Evolutionary conservation across 768 basidiomycete species (phyloP).

Genomic region (Pholiota microspora): DNA sequence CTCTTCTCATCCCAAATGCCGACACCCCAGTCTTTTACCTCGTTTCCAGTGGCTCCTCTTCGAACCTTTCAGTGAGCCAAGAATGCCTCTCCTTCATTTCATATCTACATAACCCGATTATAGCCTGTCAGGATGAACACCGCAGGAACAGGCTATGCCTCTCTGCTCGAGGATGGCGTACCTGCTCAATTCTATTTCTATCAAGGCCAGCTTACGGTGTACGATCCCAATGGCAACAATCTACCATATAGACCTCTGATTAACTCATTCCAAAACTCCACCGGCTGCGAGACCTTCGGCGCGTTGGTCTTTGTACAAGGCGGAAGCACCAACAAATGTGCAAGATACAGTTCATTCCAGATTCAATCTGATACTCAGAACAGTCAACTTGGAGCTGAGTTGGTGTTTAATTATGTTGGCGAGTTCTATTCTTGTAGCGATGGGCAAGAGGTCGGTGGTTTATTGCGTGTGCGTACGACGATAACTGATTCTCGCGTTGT

Average conservation of each 20-base stretch:
- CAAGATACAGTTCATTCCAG: slow-evolving; percentile 23
- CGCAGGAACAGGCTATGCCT: slow-evolving; percentile 20
- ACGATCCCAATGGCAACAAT: slow-evolving; percentile 17
- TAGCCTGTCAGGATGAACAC: slow-evolving; percentile 27
- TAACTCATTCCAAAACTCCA: slow-evolving; percentile 17
- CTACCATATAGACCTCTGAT: slow-evolving; percentile 19
- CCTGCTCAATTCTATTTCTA: slow-evolving; percentile 32
- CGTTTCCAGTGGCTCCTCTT: slow-evolving; percentile 23
- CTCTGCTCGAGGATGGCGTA: slow-evolving; percentile 24
- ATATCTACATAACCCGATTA: not conserved
- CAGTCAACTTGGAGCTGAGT: slow-evolving; percentile 26
- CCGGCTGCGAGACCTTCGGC: slow-evolving; percentile 27
- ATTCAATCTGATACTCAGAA: slow-evolving; percentile 28
- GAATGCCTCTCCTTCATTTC: too few species aligned
- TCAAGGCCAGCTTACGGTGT: slow-evolving; percentile 23
- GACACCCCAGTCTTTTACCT: slow-evolving; percentile 34
- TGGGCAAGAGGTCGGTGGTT: slow-evolving; percentile 23
- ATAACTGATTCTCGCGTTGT: not conserved
- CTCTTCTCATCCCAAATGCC: slow-evolving; percentile 24
- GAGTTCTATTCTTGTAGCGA: slow-evolving; percentile 29
- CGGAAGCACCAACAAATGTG: slow-evolving; percentile 30
- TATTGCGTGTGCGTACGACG: not conserved
- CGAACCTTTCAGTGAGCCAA: slow-evolving; percentile 26
- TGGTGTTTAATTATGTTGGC: slow-evolving; percentile 26
- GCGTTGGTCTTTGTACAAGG: slow-evolving; percentile 25